Evolutionary conservation across 495 filamentous ascomycete genomes (phyloP).

Genomic region (Lophiostoma macrostomum): DNA sequence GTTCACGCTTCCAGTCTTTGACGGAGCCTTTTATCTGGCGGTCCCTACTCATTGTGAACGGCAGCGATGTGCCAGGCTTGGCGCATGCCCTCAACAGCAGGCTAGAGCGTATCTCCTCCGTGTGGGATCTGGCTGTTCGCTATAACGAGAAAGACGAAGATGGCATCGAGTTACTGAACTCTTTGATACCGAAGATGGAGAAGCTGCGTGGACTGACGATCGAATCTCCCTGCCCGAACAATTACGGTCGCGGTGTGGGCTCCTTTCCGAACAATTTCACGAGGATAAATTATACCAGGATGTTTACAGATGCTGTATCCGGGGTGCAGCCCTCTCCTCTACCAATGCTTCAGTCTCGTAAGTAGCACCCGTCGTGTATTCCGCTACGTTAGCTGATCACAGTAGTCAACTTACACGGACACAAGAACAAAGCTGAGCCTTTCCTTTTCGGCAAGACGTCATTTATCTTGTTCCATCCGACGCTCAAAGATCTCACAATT

Average conservation of each 20-base stretch:
- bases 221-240: slow-evolving; percentile 29
- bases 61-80: slow-evolving; percentile 4
- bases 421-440: neutral
- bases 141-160: slow-evolving; percentile 6
- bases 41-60: slow-evolving; percentile 10
- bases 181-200: slow-evolving; percentile 3
- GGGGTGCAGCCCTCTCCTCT: neutral
- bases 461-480: slow-evolving; percentile 31
- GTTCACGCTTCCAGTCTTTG: slow-evolving; percentile 14
- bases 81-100: neutral
- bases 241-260: slow-evolving; percentile 1
- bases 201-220: slow-evolving; percentile 25
- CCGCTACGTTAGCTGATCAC: neutral
- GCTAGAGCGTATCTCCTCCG: neutral
- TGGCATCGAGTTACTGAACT: slow-evolving; percentile 14
- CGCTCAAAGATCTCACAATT: slow-evolving; percentile 20
- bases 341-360: slow-evolving; percentile 26
- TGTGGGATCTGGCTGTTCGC: slow-evolving; percentile 18
- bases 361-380: neutral
- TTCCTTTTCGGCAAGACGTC: slow-evolving; percentile 19
- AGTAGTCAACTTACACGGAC: slow-evolving; percentile 24
- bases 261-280: slow-evolving; percentile 1
- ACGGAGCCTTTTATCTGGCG: slow-evolving; percentile 28
- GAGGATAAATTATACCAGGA: no score
- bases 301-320: no score